A percentile compares a stretch with the other conserved stretches of the same genome.
phyloP scores from a whole-genome alignment of 139 green algal genomes.

The Haematococcus lacustris region DNA sequence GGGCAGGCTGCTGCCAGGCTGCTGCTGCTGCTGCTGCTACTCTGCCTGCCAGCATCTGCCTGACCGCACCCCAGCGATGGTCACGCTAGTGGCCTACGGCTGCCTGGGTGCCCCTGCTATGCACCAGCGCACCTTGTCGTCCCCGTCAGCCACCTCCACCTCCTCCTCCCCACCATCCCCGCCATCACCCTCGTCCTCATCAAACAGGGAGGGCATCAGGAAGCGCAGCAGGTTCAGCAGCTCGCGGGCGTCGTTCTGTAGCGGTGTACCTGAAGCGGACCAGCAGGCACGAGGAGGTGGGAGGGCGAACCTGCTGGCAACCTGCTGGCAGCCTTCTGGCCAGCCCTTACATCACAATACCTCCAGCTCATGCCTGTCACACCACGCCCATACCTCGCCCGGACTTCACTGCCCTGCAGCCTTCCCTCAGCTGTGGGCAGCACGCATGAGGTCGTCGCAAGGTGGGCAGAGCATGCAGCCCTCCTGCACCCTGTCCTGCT shows the following conservation, averaged over 20 bases:
- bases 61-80: neutral
- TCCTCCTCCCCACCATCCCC: conserved; percentile 44
- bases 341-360: no score
- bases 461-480: no score
- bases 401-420: no score
- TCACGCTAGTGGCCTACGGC: neutral
- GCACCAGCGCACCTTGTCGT: neutral
- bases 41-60: no score
- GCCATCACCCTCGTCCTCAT: conserved; percentile 26
- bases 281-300: neutral
- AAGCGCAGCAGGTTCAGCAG: conserved; percentile 85
- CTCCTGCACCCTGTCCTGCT: no score
- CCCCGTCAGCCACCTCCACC: conserved; percentile 5
- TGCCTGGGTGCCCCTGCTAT: neutral
- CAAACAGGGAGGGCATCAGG: conserved; percentile 77
- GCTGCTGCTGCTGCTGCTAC: no score
- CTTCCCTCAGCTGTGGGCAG: no score
- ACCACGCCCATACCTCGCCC: no score
- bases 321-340: neutral
- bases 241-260: conserved; percentile 88
- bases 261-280: conserved; percentile 72
- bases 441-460: no score
- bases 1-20: neutral
- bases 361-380: no score
- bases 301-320: no score